Conservation (phyloP, 306 rosid species). For the Vigna angularis region DNA sequence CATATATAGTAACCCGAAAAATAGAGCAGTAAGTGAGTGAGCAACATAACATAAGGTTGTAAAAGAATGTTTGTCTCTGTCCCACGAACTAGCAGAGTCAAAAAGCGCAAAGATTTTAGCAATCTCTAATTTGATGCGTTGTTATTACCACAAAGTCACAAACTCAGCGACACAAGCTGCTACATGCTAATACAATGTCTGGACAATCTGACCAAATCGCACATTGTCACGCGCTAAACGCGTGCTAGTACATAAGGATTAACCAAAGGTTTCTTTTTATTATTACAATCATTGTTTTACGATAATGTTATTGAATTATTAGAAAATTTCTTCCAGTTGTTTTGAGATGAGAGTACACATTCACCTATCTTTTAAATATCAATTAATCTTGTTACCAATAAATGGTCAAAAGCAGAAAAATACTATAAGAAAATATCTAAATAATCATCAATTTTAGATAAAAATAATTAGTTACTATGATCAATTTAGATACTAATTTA, state of each 20-base stretch:
- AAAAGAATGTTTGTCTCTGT: slow-evolving; percentile 42
- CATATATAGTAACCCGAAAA: background rate
- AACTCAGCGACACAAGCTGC: slow-evolving; percentile 45
- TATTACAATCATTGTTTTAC: background rate
- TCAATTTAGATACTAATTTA: no score
- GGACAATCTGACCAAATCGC: slow-evolving; percentile 47
- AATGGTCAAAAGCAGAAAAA: background rate
- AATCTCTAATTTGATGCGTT: slow-evolving; percentile 31
- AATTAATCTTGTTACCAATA: background rate
- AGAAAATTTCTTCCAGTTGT: no score
- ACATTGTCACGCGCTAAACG: slow-evolving; percentile 40
- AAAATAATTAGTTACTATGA: no score
- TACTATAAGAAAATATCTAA: no score
- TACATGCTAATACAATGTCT: slow-evolving; percentile 36
- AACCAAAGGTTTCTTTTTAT: background rate
- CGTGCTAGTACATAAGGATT: slow-evolving; percentile 27
- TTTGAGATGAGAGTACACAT: no score
- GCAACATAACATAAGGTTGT: slow-evolving; percentile 29
- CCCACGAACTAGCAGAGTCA: slow-evolving; percentile 37
- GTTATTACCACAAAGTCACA: slow-evolving; percentile 26
- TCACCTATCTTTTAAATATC: background rate
- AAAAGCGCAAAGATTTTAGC: slow-evolving; percentile 40
- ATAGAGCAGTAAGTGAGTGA: background rate
- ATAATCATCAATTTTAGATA: no score
- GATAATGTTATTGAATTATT: background rate